Evolutionary conservation across 768 basidiomycete species (phyloP).

Genomic region (Naganishia vishniacii): DNA sequence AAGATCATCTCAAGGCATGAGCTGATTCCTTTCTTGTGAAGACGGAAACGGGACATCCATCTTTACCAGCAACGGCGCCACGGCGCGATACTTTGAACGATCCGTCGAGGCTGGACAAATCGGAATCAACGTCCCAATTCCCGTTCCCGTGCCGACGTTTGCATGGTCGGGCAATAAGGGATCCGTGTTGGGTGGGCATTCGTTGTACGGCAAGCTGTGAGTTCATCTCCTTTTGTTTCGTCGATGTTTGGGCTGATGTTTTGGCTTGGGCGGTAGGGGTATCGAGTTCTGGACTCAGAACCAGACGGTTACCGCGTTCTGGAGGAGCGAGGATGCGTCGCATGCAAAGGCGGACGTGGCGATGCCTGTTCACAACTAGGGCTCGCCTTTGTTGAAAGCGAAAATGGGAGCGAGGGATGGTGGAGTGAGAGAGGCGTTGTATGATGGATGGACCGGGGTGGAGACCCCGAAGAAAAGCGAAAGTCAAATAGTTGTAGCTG

Average conservation of each 20-base stretch:
- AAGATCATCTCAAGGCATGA: no score
- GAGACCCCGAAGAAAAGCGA: no score
- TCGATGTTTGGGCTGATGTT: neutral
- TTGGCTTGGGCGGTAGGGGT: conserved; percentile 49
- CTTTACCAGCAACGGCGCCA: conserved; percentile 92
- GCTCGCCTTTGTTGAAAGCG: no score
- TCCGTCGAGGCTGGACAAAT: conserved; percentile 82
- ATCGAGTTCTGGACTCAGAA: conserved; percentile 95
- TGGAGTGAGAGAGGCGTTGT: no score
- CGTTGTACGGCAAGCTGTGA: conserved; percentile 29
- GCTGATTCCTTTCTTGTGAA: no score
- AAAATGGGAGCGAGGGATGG: no score
- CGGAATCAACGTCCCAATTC: conserved; percentile 87
- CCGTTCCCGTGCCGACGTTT: conserved; percentile 88
- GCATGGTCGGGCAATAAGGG: conserved; percentile 91
- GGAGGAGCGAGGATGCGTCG: conserved; percentile 64
- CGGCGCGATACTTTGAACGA: conserved; percentile 85
- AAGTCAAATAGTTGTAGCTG: no score
- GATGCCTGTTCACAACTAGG: conserved; percentile 41
- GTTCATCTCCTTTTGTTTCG: no score
- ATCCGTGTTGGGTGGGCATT: conserved; percentile 40
- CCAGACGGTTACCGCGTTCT: conserved; percentile 83
- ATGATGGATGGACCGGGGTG: no score
- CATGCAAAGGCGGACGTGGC: conserved; percentile 37
- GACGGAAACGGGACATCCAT: conserved; percentile 82